Evolutionary conservation across 495 filamentous ascomycete species (phyloP).

Genomic region (Cetradonia linearis): DNA sequence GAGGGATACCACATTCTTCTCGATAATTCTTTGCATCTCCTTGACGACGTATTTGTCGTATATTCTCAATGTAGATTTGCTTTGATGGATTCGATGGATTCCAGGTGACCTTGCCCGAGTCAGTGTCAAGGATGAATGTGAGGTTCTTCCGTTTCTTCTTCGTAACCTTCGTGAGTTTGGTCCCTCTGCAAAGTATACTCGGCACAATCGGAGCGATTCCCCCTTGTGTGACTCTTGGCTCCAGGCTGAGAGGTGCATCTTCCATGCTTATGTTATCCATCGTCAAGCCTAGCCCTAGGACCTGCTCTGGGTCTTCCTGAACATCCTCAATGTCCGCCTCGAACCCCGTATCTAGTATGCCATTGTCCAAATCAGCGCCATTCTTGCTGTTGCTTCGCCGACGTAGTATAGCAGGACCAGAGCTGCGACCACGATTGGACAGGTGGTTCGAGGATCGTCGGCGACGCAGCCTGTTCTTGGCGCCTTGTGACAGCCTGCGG

Average conservation of each 20-base stretch:
- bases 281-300: slow-evolving; percentile 15
- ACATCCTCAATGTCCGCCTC: slow-evolving; percentile 62
- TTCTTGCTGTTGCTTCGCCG: slow-evolving; percentile 79
- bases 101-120: slow-evolving; percentile 80
- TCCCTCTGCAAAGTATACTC: slow-evolving; percentile 62
- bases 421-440: slow-evolving; percentile 71
- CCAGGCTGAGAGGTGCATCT: slow-evolving; percentile 8
- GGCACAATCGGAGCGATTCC: slow-evolving; percentile 61
- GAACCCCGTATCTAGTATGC: slow-evolving; percentile 42
- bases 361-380: slow-evolving; percentile 43
- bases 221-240: slow-evolving; percentile 23
- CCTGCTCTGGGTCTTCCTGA: slow-evolving; percentile 21
- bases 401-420: slow-evolving; percentile 77
- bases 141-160: slow-evolving; percentile 69
- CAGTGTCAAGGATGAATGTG: slow-evolving; percentile 65
- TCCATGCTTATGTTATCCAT: slow-evolving; percentile 12
- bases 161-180: slow-evolving; percentile 65
- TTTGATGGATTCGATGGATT: slow-evolving; percentile 68
- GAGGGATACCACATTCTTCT: slow-evolving; percentile 63
- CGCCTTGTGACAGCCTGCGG: slow-evolving; percentile 55
- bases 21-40: slow-evolving; percentile 82
- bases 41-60: slow-evolving; percentile 77
- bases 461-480: slow-evolving; percentile 52
- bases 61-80: slow-evolving; percentile 85
- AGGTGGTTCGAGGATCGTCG: slow-evolving; percentile 62